Evolutionary conservation across 495 filamentous ascomycete genomes (phyloP).

Genomic region (Lophium mytilinum): DNA sequence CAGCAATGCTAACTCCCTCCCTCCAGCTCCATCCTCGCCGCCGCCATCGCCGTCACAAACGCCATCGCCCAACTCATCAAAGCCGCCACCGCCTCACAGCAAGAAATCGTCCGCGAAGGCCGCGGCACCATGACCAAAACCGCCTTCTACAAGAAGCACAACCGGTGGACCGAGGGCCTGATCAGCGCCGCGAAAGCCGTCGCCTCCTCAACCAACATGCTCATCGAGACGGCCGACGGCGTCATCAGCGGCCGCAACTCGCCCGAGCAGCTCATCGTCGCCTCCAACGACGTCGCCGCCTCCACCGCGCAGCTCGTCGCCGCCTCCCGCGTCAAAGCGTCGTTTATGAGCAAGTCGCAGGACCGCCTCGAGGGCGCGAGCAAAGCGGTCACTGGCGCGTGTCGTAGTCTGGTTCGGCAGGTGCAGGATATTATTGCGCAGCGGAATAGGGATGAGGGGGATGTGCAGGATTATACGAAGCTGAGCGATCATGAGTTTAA

Average conservation of each 20-base stretch:
- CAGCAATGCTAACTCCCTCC: background rate
- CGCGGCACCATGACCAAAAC: slow-evolving; percentile 78
- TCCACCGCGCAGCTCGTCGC: slow-evolving; percentile 95
- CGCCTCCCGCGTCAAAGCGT: slow-evolving; percentile 91
- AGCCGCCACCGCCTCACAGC: slow-evolving; percentile 85
- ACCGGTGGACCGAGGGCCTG: slow-evolving; percentile 93
- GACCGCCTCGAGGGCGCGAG: slow-evolving; percentile 83
- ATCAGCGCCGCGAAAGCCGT: slow-evolving; percentile 97
- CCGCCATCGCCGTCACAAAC: slow-evolving; percentile 90
- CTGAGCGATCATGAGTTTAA: slow-evolving; percentile 94
- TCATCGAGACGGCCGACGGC: slow-evolving; percentile 96
- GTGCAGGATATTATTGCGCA: slow-evolving; percentile 90
- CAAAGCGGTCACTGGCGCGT: slow-evolving; percentile 86
- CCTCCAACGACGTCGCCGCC: slow-evolving; percentile 92
- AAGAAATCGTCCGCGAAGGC: slow-evolving; percentile 96
- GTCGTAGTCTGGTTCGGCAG: slow-evolving; percentile 78
- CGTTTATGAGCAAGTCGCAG: slow-evolving; percentile 94
- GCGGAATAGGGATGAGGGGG: slow-evolving; percentile 66
- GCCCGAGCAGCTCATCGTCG: slow-evolving; percentile 94
- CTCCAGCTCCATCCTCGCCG: slow-evolving; percentile 66
- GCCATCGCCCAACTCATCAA: slow-evolving; percentile 95
- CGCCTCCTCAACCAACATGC: slow-evolving; percentile 78
- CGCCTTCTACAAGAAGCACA: slow-evolving; percentile 99
- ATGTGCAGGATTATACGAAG: slow-evolving; percentile 79
- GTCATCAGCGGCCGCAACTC: slow-evolving; percentile 86